These are phyloP conservation scores for Fusarium equiseti DNA, from an alignment of 2,329 filamentous ascomycete genomes.

Conservation along the genomic window DNA sequence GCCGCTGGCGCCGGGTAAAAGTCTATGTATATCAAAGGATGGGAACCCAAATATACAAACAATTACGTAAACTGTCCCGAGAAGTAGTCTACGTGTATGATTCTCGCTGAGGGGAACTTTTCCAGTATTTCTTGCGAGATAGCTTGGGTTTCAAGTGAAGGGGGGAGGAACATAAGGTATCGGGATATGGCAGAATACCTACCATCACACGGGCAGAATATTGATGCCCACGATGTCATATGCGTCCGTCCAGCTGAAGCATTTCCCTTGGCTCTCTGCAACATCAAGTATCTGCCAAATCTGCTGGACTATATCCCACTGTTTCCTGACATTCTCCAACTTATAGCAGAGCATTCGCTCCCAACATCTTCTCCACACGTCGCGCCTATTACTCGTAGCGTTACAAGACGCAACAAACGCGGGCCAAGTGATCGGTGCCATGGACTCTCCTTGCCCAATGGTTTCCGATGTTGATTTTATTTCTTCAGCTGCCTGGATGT, in stretches of 20 bases:
- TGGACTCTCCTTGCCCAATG: not conserved
- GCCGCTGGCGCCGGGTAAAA: no score
- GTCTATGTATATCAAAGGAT: no score
- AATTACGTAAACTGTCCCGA: no score
- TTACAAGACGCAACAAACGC: not conserved
- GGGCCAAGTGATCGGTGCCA: slow-evolving; percentile 1
- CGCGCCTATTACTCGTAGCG: not conserved
- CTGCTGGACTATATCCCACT: not conserved
- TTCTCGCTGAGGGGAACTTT: no score
- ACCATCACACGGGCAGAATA: not conserved
- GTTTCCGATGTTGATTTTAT: not conserved
- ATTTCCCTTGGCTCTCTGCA: not conserved
- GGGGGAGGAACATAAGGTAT: not conserved
- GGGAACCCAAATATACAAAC: no score
- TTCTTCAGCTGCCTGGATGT: not conserved
- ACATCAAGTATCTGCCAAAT: not conserved
- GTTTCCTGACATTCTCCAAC: not conserved
- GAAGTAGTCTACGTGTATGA: no score
- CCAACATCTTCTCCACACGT: not conserved
- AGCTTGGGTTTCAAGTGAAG: no score
- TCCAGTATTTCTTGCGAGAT: no score
- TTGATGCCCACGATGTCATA: not conserved
- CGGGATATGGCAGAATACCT: not conserved
- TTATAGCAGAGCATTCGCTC: not conserved
- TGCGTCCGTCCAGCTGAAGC: not conserved